Evolutionary conservation across 2,329 filamentous ascomycete species (phyloP).

Genomic region (Domatiomyces globalis): DNA sequence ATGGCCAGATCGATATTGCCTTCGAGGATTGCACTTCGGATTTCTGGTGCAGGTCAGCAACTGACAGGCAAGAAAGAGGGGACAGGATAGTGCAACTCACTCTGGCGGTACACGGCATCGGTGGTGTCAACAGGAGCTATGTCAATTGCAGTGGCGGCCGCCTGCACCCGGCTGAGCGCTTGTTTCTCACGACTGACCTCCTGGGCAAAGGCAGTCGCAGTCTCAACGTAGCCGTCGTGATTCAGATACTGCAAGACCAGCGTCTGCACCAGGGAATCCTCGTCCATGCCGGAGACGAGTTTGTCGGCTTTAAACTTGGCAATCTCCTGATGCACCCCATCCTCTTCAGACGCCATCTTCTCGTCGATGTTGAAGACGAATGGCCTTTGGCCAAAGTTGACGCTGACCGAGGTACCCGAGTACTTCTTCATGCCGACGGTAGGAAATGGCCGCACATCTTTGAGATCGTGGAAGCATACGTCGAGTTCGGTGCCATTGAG

Average conservation of each 20-base stretch:
- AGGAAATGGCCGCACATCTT: constrained; percentile 34
- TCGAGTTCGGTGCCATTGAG: constrained; percentile 49
- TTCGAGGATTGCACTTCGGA: constrained; percentile 72
- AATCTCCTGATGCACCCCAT: constrained; percentile 48
- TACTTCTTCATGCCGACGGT: constrained; percentile 52
- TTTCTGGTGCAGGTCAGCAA: constrained; percentile 41
- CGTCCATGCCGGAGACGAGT: constrained; percentile 43
- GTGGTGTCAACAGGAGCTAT: constrained; percentile 60
- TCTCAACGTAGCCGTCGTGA: constrained; percentile 91
- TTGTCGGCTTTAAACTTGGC: constrained; percentile 41
- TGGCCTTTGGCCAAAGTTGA: constrained; percentile 53
- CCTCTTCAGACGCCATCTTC: constrained; percentile 52
- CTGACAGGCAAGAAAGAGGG: background rate
- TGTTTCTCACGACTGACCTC: constrained; percentile 64
- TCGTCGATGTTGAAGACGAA: constrained; percentile 88
- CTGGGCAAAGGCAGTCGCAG: constrained; percentile 70
- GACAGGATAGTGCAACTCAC: constrained; percentile 38
- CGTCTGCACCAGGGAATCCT: constrained; percentile 67
- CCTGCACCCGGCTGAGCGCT: constrained; percentile 48
- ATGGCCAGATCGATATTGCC: constrained; percentile 85
- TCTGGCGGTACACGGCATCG: constrained; percentile 73
- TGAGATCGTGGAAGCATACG: constrained; percentile 34
- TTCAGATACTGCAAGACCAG: constrained; percentile 79
- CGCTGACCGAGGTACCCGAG: constrained; percentile 42
- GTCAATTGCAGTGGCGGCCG: constrained; percentile 37